Evolutionary conservation across 441 rosid species (phyloP), one percentile per base, ranked within the genome.

Genomic region (Aquilaria agallochum): DNA sequence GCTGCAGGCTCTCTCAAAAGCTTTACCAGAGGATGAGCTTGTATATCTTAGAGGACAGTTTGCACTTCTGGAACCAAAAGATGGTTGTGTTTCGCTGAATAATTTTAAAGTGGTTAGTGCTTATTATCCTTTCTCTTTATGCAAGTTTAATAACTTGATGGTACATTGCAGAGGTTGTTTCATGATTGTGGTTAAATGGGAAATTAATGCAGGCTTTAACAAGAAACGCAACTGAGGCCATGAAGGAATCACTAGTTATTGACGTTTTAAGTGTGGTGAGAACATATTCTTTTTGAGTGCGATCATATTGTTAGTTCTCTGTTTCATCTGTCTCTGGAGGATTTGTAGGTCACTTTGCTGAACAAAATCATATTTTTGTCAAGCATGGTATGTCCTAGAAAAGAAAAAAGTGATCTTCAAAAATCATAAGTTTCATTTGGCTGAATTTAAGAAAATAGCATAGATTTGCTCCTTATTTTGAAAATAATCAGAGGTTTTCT

Each of bases 181-280:
- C 50, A 48, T 62, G 64, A 3, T 48, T 55, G 32, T 61, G 42
- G 27, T 42, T 69, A 34, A 60, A 31, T 15, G 68, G 53, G 40
- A 40, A 31, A 40, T 8, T 40, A 60, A 3, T 76, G 68, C 79
- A 87, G 90, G 93, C 83, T 72, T 65, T 87, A 48, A 73, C 66
- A 62, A 70, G 74, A 76, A 77, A 77, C 69, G 76, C 63, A 54
- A 84, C 88, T 1, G 81, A 84, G 71, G 85, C 88, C 70, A 80
- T 82, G 88, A 72, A 47, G 34, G 90, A 80, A 56, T 72, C 88
- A 13, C 76, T 72, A 68, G 81, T 82, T 70, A 72, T 77, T 64
- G 90, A 84, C 32, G 79, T 82, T 70, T 58, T 87, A 65, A 75
- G 78, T 68, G 15, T 63, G 70, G 93, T 87, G 71, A 84, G 86